These are phyloP conservation scores for Retiboletus fuscus DNA, from an alignment of 1,284 basidiomycete genomes.

Conservation along the genomic window DNA sequence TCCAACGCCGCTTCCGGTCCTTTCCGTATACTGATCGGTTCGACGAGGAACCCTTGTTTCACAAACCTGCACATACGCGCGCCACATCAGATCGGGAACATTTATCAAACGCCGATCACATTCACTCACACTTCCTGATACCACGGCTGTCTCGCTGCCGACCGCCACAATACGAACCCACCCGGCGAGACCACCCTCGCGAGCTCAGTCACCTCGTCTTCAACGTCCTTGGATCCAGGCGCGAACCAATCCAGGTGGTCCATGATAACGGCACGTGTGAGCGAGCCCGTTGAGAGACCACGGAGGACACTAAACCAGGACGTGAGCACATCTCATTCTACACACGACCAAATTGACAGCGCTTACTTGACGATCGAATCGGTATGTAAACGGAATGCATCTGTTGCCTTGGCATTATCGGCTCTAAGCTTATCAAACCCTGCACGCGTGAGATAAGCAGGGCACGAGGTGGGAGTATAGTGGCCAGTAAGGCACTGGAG, in stretches of 20 bases:
- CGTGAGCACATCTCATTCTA: not conserved
- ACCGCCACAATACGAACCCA: slow-evolving; percentile 78
- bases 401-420: slow-evolving; percentile 59
- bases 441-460: slow-evolving; percentile 75
- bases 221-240: slow-evolving; percentile 67
- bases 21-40: slow-evolving; percentile 58
- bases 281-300: slow-evolving; percentile 62
- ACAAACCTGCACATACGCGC: slow-evolving; percentile 50
- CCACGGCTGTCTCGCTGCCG: slow-evolving; percentile 80
- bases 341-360: not conserved
- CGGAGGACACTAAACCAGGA: slow-evolving; percentile 61
- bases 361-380: slow-evolving; percentile 79
- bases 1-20: slow-evolving; percentile 63
- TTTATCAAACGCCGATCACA: not conserved
- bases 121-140: slow-evolving; percentile 69
- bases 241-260: slow-evolving; percentile 86
- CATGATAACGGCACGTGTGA: slow-evolving; percentile 82
- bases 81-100: not conserved
- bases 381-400: slow-evolving; percentile 82
- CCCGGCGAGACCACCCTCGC: slow-evolving; percentile 70
- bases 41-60: slow-evolving; percentile 59
- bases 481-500: slow-evolving; percentile 22
- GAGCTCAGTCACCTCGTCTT: slow-evolving; percentile 74
- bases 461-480: slow-evolving; percentile 78
- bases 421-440: slow-evolving; percentile 55